Conservation (phyloP, 2,329 filamentous ascomycete genomes). For the Xylariaceae sp. region DNA sequence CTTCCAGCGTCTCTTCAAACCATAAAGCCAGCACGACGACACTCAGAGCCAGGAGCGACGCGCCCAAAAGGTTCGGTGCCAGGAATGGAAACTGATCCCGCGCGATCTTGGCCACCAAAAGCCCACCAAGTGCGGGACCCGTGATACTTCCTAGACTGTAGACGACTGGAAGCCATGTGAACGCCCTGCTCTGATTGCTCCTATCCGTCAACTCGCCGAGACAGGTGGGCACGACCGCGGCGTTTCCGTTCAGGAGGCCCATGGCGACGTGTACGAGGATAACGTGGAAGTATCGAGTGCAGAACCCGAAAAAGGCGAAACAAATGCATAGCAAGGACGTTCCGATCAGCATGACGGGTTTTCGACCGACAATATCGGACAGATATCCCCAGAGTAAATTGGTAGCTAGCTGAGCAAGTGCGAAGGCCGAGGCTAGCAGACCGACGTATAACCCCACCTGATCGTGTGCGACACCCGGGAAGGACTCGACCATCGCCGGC, state of each 20-base stretch:
- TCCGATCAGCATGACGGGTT: conserved; percentile 76
- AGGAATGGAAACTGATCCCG: conserved; percentile 73
- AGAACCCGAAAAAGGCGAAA: conserved; percentile 85
- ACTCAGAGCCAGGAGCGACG: conserved; percentile 66
- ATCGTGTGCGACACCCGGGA: conserved; percentile 69
- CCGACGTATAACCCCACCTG: conserved; percentile 86
- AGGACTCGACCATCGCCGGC: conserved; percentile 83
- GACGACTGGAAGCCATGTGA: conserved; percentile 92
- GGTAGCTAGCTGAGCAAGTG: conserved; percentile 84
- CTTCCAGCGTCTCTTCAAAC: conserved; percentile 81
- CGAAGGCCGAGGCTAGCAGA: conserved; percentile 84
- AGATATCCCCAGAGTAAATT: conserved; percentile 90
- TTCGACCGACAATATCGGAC: conserved; percentile 73
- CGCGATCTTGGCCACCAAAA: conserved; percentile 65
- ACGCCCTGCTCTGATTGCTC: conserved; percentile 89
- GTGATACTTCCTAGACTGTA: conserved; percentile 94
- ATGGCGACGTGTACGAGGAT: conserved; percentile 82
- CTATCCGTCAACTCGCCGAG: conserved; percentile 92
- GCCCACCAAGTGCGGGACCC: conserved; percentile 83
- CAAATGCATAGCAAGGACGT: conserved; percentile 78
- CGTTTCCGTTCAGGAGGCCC: conserved; percentile 93
- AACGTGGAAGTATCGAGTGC: conserved; percentile 75
- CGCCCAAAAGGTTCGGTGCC: conserved; percentile 75
- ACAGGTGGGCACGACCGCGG: conserved; percentile 88
- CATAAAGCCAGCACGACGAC: conserved; percentile 72